A percentile compares a stretch with the other conserved stretches of the same genome.
Conservation (phyloP, 106 monocot genomes). For the Acorus gramineus region DNA sequence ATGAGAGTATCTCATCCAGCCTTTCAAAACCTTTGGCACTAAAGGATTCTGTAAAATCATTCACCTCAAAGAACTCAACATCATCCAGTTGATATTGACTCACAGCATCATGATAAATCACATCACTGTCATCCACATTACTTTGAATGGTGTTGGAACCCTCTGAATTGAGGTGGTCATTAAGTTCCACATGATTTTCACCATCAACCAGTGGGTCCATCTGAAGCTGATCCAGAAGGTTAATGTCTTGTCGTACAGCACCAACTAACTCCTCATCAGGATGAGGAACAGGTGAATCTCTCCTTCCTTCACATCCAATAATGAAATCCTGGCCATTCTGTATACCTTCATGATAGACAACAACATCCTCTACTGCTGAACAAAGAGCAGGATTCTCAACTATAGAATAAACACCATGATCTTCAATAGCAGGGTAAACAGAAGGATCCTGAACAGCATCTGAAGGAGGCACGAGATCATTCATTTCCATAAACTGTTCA, state of each 20-base stretch:
- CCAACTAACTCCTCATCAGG: too few species aligned
- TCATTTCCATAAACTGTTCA: constrained; percentile 6
- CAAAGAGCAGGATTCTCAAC: constrained; percentile 13
- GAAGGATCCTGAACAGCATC: constrained; percentile 7
- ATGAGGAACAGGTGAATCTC: too few species aligned
- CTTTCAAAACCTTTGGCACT: too few species aligned
- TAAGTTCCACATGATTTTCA: constrained; percentile 8
- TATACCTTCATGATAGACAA: not conserved
- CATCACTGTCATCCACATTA: constrained; percentile 9
- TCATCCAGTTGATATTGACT: not conserved
- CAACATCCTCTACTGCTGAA: constrained; percentile 6
- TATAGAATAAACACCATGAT: constrained; percentile 9
- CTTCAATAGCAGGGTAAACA: constrained; percentile 7
- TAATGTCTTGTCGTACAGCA: too few species aligned
- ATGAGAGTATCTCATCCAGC: not conserved
- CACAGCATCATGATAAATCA: constrained; percentile 6
- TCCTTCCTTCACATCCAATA: too few species aligned
- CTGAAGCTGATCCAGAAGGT: too few species aligned
- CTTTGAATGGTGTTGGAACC: not conserved
- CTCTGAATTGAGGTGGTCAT: not conserved
- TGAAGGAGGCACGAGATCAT: constrained; percentile 14
- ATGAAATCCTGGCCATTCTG: too few species aligned
- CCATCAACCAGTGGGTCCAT: too few species aligned
- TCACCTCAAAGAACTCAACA: constrained; percentile 8
- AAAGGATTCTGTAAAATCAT: constrained; percentile 12